These are phyloP conservation scores for Melaleuca alternifolia DNA, from an alignment of 345 rosid species.

Conservation along the genomic window DNA sequence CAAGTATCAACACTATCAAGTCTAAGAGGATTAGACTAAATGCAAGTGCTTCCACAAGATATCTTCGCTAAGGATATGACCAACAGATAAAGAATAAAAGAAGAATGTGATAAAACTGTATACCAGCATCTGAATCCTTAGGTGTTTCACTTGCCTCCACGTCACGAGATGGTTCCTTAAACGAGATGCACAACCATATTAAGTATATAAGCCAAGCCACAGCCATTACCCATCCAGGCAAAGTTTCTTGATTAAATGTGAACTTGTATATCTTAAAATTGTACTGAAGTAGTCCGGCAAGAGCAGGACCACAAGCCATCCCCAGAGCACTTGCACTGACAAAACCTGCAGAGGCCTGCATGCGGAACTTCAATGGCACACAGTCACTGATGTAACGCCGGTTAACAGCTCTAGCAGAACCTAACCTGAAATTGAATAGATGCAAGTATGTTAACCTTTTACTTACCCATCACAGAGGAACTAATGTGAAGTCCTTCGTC, in stretches of 20 bases:
- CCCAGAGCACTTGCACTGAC: conserved; percentile 99
- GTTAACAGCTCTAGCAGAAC: conserved; percentile 99
- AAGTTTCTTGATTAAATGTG: conserved; percentile 69
- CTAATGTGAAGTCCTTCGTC: not conserved
- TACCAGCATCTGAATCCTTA: conserved; percentile 41
- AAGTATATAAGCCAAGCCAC: conserved; percentile 84
- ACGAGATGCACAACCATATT: conserved; percentile 73
- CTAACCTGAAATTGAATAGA: conserved; percentile 49
- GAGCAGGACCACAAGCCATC: conserved; percentile 99
- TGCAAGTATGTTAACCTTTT: not conserved
- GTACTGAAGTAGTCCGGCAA: conserved; percentile 90
- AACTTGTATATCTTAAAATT: conserved; percentile 70
- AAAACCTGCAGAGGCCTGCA: conserved; percentile 99
- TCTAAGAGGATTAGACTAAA: not conserved
- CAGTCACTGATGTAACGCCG: conserved; percentile 96
- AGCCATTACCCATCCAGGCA: conserved; percentile 99
- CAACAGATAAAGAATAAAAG: not conserved
- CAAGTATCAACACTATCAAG: not conserved
- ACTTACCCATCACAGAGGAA: not conserved
- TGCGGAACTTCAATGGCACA: conserved; percentile 75
- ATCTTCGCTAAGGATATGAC: not conserved
- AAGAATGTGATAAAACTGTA: not conserved
- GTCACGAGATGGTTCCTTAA: conserved; percentile 73
- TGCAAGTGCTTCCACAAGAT: not conserved
- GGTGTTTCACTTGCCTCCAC: conserved; percentile 27